A percentile compares a stretch with the other conserved stretches of the same genome.
Conservation (phyloP, 1,139 yeast species). For the Meyerozyma athensensis region DNA sequence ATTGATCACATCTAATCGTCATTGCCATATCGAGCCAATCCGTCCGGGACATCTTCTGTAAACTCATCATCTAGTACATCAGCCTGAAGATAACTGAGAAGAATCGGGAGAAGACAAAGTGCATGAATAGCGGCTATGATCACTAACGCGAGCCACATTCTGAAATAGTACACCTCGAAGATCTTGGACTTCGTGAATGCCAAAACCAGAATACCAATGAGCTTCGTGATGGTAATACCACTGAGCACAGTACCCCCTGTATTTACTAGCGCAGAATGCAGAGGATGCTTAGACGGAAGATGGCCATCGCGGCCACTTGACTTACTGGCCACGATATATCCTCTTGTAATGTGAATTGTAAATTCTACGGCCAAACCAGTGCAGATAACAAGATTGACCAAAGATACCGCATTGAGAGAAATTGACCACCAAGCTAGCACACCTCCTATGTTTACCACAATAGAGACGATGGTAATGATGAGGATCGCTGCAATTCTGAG, state of each 20-base stretch:
- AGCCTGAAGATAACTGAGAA: conserved; percentile 45
- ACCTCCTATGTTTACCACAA: conserved; percentile 73
- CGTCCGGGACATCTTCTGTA: not conserved
- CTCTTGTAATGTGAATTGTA: conserved; percentile 80
- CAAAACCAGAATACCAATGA: conserved; percentile 80
- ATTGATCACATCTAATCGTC: too few relatives aligned
- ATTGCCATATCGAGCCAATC: conserved; percentile 1
- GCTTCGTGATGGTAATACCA: conserved; percentile 85
- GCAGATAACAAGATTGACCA: conserved; percentile 85
- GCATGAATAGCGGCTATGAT: conserved; percentile 75
- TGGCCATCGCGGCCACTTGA: conserved; percentile 5
- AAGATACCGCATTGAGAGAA: conserved; percentile 80
- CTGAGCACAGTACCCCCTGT: conserved; percentile 87
- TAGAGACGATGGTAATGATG: conserved; percentile 55
- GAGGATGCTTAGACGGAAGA: conserved; percentile 5
- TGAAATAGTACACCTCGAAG: conserved; percentile 84
- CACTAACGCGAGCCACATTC: conserved; percentile 92
- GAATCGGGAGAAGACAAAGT: conserved; percentile 70
- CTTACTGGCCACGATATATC: conserved; percentile 34
- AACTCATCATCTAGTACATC: not conserved
- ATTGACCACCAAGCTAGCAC: conserved; percentile 72
- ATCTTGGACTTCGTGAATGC: conserved; percentile 85
- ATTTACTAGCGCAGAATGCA: conserved; percentile 54
- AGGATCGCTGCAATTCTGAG: conserved; percentile 53
- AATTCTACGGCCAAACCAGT: conserved; percentile 92